These are phyloP conservation scores for Ustilago hordei DNA, from an alignment of 1,284 basidiomycete genomes.

Conservation along the genomic window DNA sequence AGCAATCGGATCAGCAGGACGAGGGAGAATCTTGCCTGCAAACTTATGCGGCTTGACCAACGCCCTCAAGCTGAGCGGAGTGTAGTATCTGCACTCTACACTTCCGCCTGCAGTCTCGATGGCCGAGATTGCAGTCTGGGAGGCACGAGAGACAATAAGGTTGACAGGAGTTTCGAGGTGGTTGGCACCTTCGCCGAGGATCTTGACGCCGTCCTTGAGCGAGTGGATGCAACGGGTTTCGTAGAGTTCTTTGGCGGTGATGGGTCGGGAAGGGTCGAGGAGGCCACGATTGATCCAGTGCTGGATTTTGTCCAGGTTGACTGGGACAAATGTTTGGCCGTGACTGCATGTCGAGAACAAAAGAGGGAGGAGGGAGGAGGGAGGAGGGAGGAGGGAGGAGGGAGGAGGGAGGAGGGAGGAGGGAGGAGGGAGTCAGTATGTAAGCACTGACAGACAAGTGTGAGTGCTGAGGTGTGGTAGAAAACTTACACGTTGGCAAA, in stretches of 20 bases:
- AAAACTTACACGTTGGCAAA: constrained; percentile 86
- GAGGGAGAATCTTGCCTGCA: constrained; percentile 55
- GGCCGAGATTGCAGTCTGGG: constrained; percentile 84
- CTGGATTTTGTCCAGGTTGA: constrained; percentile 89
- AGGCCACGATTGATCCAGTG: constrained; percentile 89
- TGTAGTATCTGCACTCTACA: constrained; percentile 92
- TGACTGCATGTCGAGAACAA: constrained; percentile 31
- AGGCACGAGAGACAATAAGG: constrained; percentile 86
- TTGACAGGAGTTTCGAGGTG: constrained; percentile 81
- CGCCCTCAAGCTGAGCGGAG: constrained; percentile 83
- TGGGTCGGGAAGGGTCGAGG: constrained; percentile 82
- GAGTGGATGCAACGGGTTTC: constrained; percentile 88
- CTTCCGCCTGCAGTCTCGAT: constrained; percentile 85
- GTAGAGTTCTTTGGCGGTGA: constrained; percentile 87
- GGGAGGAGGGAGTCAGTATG: neutral
- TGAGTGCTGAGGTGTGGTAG: neutral
- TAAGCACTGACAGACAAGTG: neutral
- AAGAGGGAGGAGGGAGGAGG: neutral
- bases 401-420: neutral
- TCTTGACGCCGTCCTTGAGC: constrained; percentile 88
- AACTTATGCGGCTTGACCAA: constrained; percentile 75
- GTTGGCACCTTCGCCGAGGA: constrained; percentile 83
- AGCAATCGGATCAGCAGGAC: constrained; percentile 58
- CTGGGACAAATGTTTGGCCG: constrained; percentile 78
- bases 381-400: neutral